A percentile compares a stretch with the other conserved stretches of the same genome.
Conservation (phyloP, 2,329 filamentous ascomycete genomes). For the Pleochaeta shiraiana region DNA sequence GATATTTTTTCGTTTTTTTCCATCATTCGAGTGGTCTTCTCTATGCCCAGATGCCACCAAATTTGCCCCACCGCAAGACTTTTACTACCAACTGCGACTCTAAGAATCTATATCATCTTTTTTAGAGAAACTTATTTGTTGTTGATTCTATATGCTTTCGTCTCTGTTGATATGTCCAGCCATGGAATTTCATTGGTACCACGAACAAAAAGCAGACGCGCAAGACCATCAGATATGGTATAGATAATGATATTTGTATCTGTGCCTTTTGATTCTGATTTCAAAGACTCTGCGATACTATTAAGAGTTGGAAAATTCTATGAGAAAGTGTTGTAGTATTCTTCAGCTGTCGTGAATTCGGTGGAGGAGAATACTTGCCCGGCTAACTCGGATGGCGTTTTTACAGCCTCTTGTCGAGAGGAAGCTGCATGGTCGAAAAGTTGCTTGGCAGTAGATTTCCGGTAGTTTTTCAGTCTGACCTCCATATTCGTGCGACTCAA, state of each 20-base stretch:
- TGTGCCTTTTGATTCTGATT: background rate
- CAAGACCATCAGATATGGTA: background rate
- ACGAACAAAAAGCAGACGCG: background rate
- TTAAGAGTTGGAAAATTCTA: background rate
- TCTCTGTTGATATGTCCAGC: conserved; percentile 51
- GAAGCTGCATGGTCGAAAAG: background rate
- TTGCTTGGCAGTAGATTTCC: background rate
- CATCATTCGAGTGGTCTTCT: background rate
- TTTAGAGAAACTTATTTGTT: background rate
- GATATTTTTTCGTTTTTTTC: background rate
- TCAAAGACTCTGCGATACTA: background rate
- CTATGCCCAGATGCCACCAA: background rate
- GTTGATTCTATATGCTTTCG: background rate
- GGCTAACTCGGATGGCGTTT: background rate
- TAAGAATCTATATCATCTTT: background rate
- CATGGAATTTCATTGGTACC: conserved; percentile 33
- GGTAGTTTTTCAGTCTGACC: background rate
- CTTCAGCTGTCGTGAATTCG: background rate
- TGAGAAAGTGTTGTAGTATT: background rate
- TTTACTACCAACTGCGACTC: background rate
- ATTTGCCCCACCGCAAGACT: background rate
- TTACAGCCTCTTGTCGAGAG: background rate
- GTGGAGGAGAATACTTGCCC: background rate
- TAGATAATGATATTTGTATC: background rate
- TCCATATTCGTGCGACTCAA: background rate